These are phyloP conservation scores for Angomonas ambiguus DNA, from an alignment of 208 protist species.

Conservation along the genomic window DNA sequence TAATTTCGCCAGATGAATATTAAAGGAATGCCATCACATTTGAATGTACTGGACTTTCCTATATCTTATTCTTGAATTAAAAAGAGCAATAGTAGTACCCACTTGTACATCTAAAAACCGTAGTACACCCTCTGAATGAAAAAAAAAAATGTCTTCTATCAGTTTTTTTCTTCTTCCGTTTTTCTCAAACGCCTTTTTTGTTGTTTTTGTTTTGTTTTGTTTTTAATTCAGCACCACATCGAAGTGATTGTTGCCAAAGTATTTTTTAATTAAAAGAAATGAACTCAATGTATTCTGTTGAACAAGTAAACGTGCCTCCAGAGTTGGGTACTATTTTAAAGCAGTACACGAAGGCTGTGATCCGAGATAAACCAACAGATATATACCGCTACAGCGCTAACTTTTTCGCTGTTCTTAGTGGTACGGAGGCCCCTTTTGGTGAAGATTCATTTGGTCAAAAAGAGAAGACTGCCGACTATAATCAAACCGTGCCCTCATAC, in stretches of 20 bases:
- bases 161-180: conserved; percentile 14
- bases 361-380: conserved; percentile 76
- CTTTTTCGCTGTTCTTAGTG: conserved; percentile 86
- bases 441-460: conserved; percentile 47
- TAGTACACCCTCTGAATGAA: too few relatives aligned
- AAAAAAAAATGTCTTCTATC: too few relatives aligned
- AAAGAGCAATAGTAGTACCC: too few relatives aligned
- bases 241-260: not conserved
- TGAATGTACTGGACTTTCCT: too few relatives aligned
- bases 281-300: conserved; percentile 87
- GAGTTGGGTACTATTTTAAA: conserved; percentile 91
- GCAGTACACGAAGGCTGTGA: conserved; percentile 90
- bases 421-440: conserved; percentile 66
- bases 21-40: too few relatives aligned
- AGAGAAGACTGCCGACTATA: conserved; percentile 24
- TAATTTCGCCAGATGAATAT: too few relatives aligned
- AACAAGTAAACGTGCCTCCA: conserved; percentile 85
- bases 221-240: not conserved
- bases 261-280: conserved; percentile 19
- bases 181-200: not conserved
- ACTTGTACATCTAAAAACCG: too few relatives aligned
- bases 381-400: conserved; percentile 93
- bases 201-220: not conserved
- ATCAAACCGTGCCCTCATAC: not conserved
- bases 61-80: too few relatives aligned